These are phyloP conservation scores for Thielaviopsis cerberus DNA, from an alignment of 2,329 filamentous ascomycete species.

Conservation along the genomic window DNA sequence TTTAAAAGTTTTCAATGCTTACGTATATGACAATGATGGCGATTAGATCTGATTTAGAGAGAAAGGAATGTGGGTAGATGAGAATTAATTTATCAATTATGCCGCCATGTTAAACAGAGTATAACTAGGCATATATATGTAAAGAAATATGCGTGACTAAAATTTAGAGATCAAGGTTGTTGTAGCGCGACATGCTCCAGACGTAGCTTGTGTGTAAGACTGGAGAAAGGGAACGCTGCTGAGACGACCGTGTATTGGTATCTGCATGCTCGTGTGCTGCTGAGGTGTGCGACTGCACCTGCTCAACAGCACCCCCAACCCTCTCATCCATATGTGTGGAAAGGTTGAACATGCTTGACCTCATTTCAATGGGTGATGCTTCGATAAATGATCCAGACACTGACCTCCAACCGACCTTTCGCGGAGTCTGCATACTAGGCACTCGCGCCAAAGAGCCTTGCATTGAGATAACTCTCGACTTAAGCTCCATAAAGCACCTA, in stretches of 20 bases:
- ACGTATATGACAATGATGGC: neutral
- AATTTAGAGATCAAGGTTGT: neutral
- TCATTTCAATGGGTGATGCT: neutral
- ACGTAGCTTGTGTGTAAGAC: neutral
- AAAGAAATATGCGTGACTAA: neutral
- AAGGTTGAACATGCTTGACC: neutral
- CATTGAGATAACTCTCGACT: slow-evolving; percentile 38
- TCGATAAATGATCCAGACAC: neutral
- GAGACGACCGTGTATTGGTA: neutral
- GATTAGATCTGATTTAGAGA: neutral
- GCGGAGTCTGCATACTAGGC: neutral
- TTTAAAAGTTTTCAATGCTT: neutral
- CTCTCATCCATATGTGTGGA: neutral
- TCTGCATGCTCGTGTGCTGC: neutral
- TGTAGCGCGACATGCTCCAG: neutral
- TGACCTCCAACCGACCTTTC: neutral
- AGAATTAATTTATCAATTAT: neutral
- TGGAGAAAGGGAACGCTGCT: neutral
- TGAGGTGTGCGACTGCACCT: neutral
- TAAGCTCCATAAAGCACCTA: slow-evolving; percentile 48
- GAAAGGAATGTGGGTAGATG: neutral
- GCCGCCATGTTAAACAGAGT: too few relatives aligned
- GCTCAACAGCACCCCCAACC: neutral
- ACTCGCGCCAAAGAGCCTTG: neutral
- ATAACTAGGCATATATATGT: too few relatives aligned